Conservation (phyloP, 2,329 filamentous ascomycete genomes). For the Colletotrichum higginsianum region DNA sequence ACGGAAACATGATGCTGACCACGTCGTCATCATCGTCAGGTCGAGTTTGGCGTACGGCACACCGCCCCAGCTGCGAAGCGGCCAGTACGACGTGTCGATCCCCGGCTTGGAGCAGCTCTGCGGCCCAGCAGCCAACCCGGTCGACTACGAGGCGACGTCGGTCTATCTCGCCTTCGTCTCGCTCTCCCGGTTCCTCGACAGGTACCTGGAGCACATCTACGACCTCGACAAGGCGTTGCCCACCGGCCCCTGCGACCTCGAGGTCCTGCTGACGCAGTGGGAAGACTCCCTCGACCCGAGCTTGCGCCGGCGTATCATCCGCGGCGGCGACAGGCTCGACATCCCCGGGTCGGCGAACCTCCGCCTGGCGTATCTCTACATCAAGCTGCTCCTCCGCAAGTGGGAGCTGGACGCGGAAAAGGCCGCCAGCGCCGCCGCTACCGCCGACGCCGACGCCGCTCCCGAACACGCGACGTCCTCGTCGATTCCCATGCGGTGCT, state of each 20-base stretch:
- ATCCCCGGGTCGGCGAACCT: conserved; percentile 65
- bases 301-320: conserved; percentile 58
- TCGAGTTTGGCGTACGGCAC: conserved; percentile 68
- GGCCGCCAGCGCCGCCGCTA: conserved; percentile 38
- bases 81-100: conserved; percentile 64
- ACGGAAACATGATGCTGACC: not conserved
- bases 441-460: too few relatives aligned
- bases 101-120: conserved; percentile 55
- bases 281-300: conserved; percentile 57
- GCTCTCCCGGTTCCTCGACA: conserved; percentile 59
- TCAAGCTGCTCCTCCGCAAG: conserved; percentile 62
- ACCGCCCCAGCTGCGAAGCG: conserved; percentile 61
- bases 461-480: not conserved
- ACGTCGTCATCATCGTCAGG: conserved; percentile 50
- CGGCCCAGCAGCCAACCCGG: conserved; percentile 23
- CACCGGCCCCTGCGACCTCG: conserved; percentile 51
- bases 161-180: conserved; percentile 62
- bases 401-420: conserved; percentile 61
- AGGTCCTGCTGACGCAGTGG: conserved; percentile 59
- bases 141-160: conserved; percentile 48
- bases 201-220: conserved; percentile 54
- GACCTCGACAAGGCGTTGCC: conserved; percentile 50
- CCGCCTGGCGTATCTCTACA: conserved; percentile 64
- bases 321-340: conserved; percentile 56
- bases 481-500: conserved; percentile 46